Evolutionary conservation across 2,329 filamentous ascomycete genomes (phyloP).

Genomic region (Ceratocystis diversiconidia): DNA sequence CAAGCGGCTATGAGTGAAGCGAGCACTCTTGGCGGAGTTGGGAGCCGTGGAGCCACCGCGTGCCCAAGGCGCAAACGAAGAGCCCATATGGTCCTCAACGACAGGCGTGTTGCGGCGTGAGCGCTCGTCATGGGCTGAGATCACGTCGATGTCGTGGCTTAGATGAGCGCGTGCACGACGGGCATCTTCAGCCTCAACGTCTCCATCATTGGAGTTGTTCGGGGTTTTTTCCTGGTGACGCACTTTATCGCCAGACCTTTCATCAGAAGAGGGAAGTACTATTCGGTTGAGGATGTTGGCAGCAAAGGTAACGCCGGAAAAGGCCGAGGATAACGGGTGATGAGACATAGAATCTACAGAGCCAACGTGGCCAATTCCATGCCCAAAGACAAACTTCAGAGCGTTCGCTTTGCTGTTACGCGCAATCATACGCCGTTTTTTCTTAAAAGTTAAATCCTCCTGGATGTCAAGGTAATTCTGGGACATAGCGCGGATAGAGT

Average conservation of each 20-base stretch:
- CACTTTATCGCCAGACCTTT: background rate
- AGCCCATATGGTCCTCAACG: constrained; percentile 51
- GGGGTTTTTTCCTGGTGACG: background rate
- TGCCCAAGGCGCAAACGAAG: constrained; percentile 40
- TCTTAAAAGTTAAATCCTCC: constrained; percentile 24
- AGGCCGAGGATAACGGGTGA: constrained; percentile 32
- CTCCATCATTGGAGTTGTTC: background rate
- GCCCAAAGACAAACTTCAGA: constrained; percentile 23
- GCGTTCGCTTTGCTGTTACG: constrained; percentile 30
- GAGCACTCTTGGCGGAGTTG: constrained; percentile 32
- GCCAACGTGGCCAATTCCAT: constrained; percentile 27
- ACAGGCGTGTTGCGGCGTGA: constrained; percentile 33
- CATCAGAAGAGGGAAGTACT: background rate
- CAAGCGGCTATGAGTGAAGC: constrained; percentile 21
- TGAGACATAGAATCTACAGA: background rate
- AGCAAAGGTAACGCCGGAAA: constrained; percentile 33
- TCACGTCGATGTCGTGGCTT: constrained; percentile 50
- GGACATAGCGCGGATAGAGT: constrained; percentile 24
- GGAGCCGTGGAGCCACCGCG: constrained; percentile 32
- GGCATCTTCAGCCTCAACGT: constrained; percentile 1
- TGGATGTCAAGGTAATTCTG: constrained; percentile 42
- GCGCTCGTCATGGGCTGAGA: constrained; percentile 10
- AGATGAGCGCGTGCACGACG: background rate
- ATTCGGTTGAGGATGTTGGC: background rate
- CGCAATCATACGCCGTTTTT: constrained; percentile 22